A percentile compares a stretch with the other conserved stretches of the same genome.
Evolutionary conservation across 768 basidiomycete genomes (phyloP).

Genomic region (Termitomyces sp.): DNA sequence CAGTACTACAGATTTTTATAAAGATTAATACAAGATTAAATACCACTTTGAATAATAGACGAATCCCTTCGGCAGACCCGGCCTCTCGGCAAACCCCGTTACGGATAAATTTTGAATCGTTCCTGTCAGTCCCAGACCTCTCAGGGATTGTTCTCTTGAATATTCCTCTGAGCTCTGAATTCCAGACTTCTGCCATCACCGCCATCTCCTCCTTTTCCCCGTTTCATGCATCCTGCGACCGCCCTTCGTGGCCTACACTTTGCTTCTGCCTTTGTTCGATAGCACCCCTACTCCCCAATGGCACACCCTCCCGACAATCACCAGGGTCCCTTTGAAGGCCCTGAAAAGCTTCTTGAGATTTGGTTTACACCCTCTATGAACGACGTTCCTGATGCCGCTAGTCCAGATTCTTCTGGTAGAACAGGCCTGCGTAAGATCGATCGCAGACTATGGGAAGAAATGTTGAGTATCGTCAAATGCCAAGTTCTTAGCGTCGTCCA

Average conservation of each 20-base stretch:
- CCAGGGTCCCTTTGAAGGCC: constrained; percentile 77
- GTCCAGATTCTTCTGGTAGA: constrained; percentile 32
- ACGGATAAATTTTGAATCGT: constrained; percentile 4
- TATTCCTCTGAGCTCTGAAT: not conserved
- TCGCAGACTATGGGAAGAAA: constrained; percentile 85
- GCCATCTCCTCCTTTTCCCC: constrained; percentile 13
- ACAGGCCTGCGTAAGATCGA: constrained; percentile 74
- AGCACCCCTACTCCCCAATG: constrained; percentile 36
- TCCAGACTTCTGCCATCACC: not conserved
- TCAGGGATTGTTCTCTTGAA: constrained; percentile 4
- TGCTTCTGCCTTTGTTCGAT: constrained; percentile 39
- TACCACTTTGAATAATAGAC: too few species aligned
- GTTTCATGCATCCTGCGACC: constrained; percentile 38
- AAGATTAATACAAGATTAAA: too few species aligned
- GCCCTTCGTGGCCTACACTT: constrained; percentile 20
- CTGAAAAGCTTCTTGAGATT: constrained; percentile 93
- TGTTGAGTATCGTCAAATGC: constrained; percentile 96
- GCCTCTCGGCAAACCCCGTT: constrained; percentile 1
- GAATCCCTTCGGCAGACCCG: constrained; percentile 1
- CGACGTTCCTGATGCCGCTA: constrained; percentile 42
- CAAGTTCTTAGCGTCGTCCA: constrained; percentile 88
- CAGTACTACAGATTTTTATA: too few species aligned
- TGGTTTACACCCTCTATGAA: constrained; percentile 88
- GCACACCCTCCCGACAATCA: constrained; percentile 25
- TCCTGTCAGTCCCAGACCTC: not conserved